Conservation (phyloP, 768 basidiomycete species). For the Mycena albidolilacea region DNA sequence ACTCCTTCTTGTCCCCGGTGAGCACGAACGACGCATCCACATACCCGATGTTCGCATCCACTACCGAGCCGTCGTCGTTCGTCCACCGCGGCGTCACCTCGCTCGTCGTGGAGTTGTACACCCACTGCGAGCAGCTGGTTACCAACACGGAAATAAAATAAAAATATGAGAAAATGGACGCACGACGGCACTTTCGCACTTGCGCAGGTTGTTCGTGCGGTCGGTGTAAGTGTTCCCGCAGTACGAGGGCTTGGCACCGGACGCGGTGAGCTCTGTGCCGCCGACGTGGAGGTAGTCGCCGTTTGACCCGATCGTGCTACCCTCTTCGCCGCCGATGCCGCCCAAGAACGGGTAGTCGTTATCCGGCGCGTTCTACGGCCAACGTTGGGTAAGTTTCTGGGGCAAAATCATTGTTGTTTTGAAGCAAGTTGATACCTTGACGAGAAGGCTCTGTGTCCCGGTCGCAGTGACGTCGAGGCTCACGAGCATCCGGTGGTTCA, state of each 20-base stretch:
- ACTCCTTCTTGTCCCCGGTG: slow-evolving; percentile 21
- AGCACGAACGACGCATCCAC: slow-evolving; percentile 20
- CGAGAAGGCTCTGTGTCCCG: slow-evolving; percentile 26
- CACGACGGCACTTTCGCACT: slow-evolving; percentile 31
- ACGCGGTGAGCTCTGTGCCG: slow-evolving; percentile 2
- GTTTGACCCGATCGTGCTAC: slow-evolving; percentile 17
- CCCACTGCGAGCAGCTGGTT: slow-evolving; percentile 11
- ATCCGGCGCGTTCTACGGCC: slow-evolving; percentile 14
- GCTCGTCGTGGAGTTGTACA: slow-evolving; percentile 13
- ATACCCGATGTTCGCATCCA: slow-evolving; percentile 22
- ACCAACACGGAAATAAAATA: neutral
- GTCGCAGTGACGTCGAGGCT: slow-evolving; percentile 12
- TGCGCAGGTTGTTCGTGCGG: slow-evolving; percentile 16
- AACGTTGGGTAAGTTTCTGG: neutral
- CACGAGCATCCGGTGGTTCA: slow-evolving; percentile 29
- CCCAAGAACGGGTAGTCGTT: slow-evolving; percentile 32
- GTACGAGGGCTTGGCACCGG: slow-evolving; percentile 16
- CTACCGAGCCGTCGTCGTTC: slow-evolving; percentile 19
- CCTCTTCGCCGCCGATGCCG: slow-evolving; percentile 24
- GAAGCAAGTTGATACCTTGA: slow-evolving; percentile 19
- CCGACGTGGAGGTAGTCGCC: slow-evolving; percentile 30
- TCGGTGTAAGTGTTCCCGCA: slow-evolving; percentile 35
- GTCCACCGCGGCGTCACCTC: slow-evolving; percentile 32
- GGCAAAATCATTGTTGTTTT: too few species aligned
- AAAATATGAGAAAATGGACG: neutral